Evolutionary conservation across 2,329 filamentous ascomycete species (phyloP), one percentile per base, ranked within the genome.

Genomic region (Penicillium polonicum): DNA sequence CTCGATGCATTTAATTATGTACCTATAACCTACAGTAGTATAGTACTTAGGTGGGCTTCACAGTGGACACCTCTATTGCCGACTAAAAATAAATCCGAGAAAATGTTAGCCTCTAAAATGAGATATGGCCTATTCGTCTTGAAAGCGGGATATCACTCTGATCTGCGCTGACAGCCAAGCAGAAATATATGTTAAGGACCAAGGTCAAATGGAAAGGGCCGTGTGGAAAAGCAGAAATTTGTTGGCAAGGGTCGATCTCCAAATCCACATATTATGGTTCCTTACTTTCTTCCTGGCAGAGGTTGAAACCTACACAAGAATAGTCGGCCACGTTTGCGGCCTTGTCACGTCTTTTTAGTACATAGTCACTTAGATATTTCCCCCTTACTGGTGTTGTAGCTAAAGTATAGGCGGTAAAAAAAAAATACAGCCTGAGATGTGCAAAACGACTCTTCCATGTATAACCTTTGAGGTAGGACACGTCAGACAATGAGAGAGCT

Each of bases 101-200:
- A 19, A 35, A 44, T 19, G 9, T 29, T 38, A 38, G 17, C 31
- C 36, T 42, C 39, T 25, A 35, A 35, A 44, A 42, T 41, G 15
- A 35, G 49, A 42, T 25, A 27, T 23, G 19, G 7, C 19, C 15
- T 27, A 42, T 56, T 45, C 33, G 33, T 45, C 48, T 35, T 52
- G 12, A 29, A 53, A 52, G 42, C 48, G 42, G 49, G 49, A 52
- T 35, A 57, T 53, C 55, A 53, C 49, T 48, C 48, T 42, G 42
- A 53, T 57, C 42, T 57, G 27, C 54, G 21, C 12, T 41, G 23
- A 39, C 45, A 39, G 25, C 54, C 45, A 43, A 38, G 23, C 29
- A 35, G 17, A 27, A 19, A 46, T 21, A 21, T 31, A 33, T 17
- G 13, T 21, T 19, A 48, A 29, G 35, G 15, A 46, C 13, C 2